Base-by-base conservation (phyloP, 1,284 basidiomycete species). In the Flammula alnicola region DNA sequence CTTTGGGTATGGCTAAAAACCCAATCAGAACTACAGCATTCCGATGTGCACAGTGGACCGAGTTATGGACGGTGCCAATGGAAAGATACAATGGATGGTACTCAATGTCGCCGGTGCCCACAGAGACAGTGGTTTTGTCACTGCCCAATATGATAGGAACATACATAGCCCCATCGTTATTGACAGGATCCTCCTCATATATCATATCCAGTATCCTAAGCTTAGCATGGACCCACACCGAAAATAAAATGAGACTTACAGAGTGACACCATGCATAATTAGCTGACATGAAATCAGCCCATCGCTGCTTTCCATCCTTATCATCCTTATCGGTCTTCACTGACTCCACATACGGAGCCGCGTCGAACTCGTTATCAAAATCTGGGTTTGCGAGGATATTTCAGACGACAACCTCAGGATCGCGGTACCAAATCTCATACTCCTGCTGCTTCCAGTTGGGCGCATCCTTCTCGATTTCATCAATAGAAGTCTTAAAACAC, bases 71-170 rank as follows among this genome's bases (percentile, higher is more conserved):
- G 31, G 66, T 65, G 4, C 70, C 63, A 19, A 62, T 50, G 2
- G 62, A 68, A 1, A 59, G 10, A 46, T 73, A 72, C 0, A 72
- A 20, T 0, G 66, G 68, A 30, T 68, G 66, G 32, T 62, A 70
- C 23, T 69, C 62, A 14, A 63, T 61, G 22, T 73, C 61, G 0
- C 72, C 63, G 0, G 71, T 73, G 1, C 57, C 64, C 8, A 72
- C 63, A 0, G 69, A 72, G 0, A 71, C 63, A 0, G 66, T 70
- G 0, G 66, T 74, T 41, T 74, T 74, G 44, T 74, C 64, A 23
- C 63, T 65, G 0, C 71, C 70, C 2, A 65, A 52, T 11, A 73
- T 61, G 6, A 73, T 54, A 0, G 67, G 68, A 10, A 66, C 54
- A 35, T 67, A 62, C 51, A 67, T 60, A 4, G 59, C 47, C 3